A percentile compares a stretch with the other conserved stretches of the same genome.
Conservation (phyloP, 768 basidiomycete species). For the Agaricus bisporus region DNA sequence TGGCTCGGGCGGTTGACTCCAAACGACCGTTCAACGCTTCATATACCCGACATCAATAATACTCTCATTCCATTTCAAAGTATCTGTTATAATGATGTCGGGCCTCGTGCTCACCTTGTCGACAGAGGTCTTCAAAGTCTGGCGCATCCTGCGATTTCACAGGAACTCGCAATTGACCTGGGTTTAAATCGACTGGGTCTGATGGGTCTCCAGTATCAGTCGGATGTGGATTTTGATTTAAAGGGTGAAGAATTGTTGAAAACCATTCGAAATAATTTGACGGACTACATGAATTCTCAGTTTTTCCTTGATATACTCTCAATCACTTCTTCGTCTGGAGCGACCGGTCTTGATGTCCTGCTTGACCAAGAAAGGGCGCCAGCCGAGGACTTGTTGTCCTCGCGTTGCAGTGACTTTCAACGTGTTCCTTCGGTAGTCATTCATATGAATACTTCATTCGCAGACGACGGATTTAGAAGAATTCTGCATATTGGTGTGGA, state of each 20-base stretch:
- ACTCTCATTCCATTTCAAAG: slow-evolving; percentile 21
- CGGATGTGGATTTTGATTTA: slow-evolving; percentile 27
- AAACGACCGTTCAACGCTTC: slow-evolving; percentile 19
- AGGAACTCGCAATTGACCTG: slow-evolving; percentile 24
- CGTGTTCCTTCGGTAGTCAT: slow-evolving; percentile 34
- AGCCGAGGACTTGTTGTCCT: slow-evolving; percentile 22
- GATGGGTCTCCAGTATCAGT: slow-evolving; percentile 20
- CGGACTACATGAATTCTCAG: slow-evolving; percentile 36
- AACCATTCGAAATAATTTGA: slow-evolving; percentile 35
- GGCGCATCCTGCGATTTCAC: slow-evolving; percentile 25
- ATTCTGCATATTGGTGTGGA: slow-evolving; percentile 39
- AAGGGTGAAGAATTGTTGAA: slow-evolving; percentile 31
- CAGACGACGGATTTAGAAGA: slow-evolving; percentile 36
- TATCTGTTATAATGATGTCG: slow-evolving; percentile 37
- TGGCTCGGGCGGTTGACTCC: slow-evolving; percentile 9
- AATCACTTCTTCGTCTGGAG: slow-evolving; percentile 45
- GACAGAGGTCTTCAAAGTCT: slow-evolving; percentile 14
- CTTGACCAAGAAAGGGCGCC: slow-evolving; percentile 24
- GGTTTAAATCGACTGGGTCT: slow-evolving; percentile 28
- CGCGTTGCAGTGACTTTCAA: slow-evolving; percentile 28
- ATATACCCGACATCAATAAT: slow-evolving; percentile 27
- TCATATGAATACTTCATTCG: slow-evolving; percentile 37
- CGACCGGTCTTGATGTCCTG: slow-evolving; percentile 33
- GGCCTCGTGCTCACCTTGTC: slow-evolving; percentile 21
- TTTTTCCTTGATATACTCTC: slow-evolving; percentile 46